Base-by-base conservation (phyloP, 2,329 filamentous ascomycete genomes). In the Trichoderma breve region DNA sequence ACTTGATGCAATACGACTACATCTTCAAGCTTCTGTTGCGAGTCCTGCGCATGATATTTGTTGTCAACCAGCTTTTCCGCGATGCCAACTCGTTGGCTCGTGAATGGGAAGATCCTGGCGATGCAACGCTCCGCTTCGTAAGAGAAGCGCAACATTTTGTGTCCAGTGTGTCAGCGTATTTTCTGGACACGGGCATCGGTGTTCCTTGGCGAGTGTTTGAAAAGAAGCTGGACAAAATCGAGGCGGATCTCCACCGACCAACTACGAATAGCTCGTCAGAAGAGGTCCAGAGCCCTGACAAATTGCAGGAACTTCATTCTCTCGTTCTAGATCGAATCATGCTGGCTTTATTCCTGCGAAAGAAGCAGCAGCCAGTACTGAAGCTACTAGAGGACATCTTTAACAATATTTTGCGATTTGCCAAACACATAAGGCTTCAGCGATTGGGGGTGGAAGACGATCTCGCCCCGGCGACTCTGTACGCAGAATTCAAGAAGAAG, bases 141-240 rank as follows among this genome's bases (percentile, higher is more conserved):
- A 86, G 91, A 47, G 93, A 97, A 78, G 91, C 93, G 0, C 90
- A 93, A 68, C 92, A 96, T 79, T 95, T 98, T 75, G 86, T 97
- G 28, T 86, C 88, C 0, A 88, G 88, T 11, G 81, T 98, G 0
- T 88, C 90, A 51, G 88, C 90, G 1, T 96, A 98, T 78, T 92
- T 95, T 76, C 91, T 97, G 74, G 93, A 95, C 72, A 88, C 90
- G 0, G 94, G 92, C 2, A 90, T 98, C 65, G 87, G 87, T 8
- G 85, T 87, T 18, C 89, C 91, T 0, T 98, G 95, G 95, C 83
- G 83, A 26, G 83, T 84, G 0, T 95, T 98, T 73, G 88, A 92
- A 63, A 78, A 78, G 0, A 91, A 89, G 75, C 83, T 98, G 0
- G 84, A 89, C 30, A 84, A 83, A 9, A 85, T 96, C 15, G 88